These are phyloP conservation scores for Cephalotrichum gorgonifer DNA, from an alignment of 2,329 filamentous ascomycete genomes.

Conservation along the genomic window DNA sequence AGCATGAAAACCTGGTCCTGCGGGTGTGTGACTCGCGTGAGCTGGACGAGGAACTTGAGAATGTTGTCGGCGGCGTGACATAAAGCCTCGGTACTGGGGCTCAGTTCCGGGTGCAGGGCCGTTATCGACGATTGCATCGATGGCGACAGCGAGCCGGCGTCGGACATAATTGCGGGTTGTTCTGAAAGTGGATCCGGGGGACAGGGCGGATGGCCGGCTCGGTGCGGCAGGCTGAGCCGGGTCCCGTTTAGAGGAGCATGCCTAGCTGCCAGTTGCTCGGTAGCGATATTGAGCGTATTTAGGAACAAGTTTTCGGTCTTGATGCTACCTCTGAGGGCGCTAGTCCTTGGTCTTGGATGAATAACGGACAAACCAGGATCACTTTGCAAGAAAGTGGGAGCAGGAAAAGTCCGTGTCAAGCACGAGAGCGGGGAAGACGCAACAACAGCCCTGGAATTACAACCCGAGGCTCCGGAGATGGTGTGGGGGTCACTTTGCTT, in stretches of 20 bases:
- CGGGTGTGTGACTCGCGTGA: background rate
- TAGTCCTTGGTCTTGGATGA: background rate
- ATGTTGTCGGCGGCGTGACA: background rate
- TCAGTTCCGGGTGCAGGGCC: background rate
- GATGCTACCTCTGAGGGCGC: background rate
- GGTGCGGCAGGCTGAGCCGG: background rate
- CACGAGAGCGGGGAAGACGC: background rate
- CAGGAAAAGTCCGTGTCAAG: background rate
- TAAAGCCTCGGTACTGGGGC: background rate
- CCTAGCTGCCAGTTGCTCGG: background rate
- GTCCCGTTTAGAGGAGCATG: background rate
- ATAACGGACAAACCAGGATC: background rate
- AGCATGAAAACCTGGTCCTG: background rate
- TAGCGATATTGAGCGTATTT: background rate
- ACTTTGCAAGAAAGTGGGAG: background rate
- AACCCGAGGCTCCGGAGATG: background rate
- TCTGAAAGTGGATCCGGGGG: background rate
- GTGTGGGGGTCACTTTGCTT: background rate
- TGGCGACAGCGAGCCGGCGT: background rate
- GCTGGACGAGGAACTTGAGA: background rate
- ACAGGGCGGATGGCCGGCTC: background rate
- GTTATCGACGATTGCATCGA: background rate
- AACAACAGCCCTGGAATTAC: background rate
- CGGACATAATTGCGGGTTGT: background rate
- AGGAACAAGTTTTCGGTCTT: background rate